These are phyloP conservation scores for Phialocephala subalpina DNA, from an alignment of 2,329 filamentous ascomycete genomes.

Conservation along the genomic window DNA sequence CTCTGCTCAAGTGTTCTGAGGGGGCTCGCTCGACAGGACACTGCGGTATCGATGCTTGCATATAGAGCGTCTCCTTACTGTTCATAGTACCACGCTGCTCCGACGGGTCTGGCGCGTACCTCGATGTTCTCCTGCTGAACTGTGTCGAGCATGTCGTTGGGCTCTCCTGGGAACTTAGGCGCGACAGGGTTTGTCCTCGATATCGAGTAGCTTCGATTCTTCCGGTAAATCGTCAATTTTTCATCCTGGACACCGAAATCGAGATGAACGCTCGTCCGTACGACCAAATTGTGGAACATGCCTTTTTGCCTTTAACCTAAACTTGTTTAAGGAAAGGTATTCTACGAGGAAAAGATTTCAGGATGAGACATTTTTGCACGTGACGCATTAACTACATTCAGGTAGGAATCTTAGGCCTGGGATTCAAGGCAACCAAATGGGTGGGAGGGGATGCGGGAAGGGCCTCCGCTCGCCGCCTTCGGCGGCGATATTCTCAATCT, in stretches of 20 bases:
- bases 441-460: too few relatives aligned
- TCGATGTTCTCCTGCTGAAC: neutral
- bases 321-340: too few relatives aligned
- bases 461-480: too few relatives aligned
- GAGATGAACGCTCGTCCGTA: neutral
- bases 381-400: too few relatives aligned
- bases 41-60: neutral
- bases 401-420: too few relatives aligned
- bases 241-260: neutral
- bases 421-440: too few relatives aligned
- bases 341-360: too few relatives aligned
- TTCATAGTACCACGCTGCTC: neutral
- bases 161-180: neutral
- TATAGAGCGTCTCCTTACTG: neutral
- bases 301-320: too few relatives aligned
- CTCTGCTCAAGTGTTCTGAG: neutral
- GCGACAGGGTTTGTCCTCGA: too few relatives aligned
- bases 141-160: neutral
- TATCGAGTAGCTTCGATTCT: too few relatives aligned
- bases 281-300: neutral
- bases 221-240: neutral
- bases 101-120: neutral
- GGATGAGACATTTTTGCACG: too few relatives aligned
- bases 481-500: too few relatives aligned
- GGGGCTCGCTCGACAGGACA: neutral